Evolutionary conservation across 2,329 filamentous ascomycete species (phyloP).

Genomic region (Dactylonectria macrodidyma): DNA sequence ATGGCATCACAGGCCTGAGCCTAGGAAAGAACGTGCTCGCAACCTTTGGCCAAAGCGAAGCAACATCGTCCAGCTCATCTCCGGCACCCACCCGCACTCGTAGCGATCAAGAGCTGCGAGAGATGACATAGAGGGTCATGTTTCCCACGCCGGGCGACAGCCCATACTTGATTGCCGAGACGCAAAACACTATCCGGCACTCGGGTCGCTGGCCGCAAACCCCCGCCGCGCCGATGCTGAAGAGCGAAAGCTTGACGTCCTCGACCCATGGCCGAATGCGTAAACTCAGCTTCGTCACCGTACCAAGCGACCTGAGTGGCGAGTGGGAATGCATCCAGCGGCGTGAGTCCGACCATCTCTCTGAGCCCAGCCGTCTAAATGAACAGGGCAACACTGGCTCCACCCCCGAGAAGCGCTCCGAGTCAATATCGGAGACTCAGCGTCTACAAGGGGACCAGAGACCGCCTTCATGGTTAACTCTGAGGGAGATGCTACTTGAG

Average conservation of each 20-base stretch:
- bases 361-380: slow-evolving; percentile 8
- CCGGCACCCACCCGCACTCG: slow-evolving; percentile 42
- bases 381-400: neutral
- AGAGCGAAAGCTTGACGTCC: neutral
- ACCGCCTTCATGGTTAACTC: slow-evolving; percentile 2
- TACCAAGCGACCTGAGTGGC: slow-evolving; percentile 30
- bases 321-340: slow-evolving; percentile 39
- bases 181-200: slow-evolving; percentile 45
- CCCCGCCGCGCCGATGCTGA: slow-evolving; percentile 5
- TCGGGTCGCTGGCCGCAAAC: slow-evolving; percentile 18
- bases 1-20: slow-evolving; percentile 64
- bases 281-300: slow-evolving; percentile 28
- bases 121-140: slow-evolving; percentile 64
- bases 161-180: slow-evolving; percentile 54
- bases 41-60: slow-evolving; percentile 49
- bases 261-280: neutral
- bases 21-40: slow-evolving; percentile 64
- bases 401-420: neutral
- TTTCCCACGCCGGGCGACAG: slow-evolving; percentile 48
- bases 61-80: slow-evolving; percentile 38
- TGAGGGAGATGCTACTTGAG: slow-evolving; percentile 4
- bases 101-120: slow-evolving; percentile 60
- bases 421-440: slow-evolving; percentile 7
- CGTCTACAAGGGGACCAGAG: slow-evolving; percentile 5
- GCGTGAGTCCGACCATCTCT: slow-evolving; percentile 13